Conservation (phyloP, 176 grass and related monocot genomes). For the Triticum dicoccoides region DNA sequence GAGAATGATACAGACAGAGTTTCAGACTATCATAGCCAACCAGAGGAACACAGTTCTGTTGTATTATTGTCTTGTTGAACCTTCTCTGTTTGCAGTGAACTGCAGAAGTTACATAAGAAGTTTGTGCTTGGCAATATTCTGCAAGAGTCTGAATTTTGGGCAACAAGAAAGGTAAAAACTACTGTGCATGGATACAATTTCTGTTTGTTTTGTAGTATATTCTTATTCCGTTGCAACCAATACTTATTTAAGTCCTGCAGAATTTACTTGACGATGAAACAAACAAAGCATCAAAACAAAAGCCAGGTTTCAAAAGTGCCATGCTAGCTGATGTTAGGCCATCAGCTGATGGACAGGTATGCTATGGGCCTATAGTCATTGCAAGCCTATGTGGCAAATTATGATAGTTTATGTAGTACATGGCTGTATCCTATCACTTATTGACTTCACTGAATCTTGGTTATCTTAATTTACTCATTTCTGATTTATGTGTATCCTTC, state of each 20-base stretch:
- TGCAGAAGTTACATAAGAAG: conserved; percentile 94
- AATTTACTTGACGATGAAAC: conserved; percentile 83
- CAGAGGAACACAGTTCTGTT: not conserved
- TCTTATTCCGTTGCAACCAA: conserved; percentile 3
- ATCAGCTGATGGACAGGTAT: conserved; percentile 90
- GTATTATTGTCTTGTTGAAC: conserved; percentile 10
- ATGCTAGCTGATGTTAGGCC: conserved; percentile 93
- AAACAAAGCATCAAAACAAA: conserved; percentile 68
- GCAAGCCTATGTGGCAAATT: not conserved
- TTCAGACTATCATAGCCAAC: not conserved
- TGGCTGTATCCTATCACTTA: conserved; percentile 12
- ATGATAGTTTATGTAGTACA: conserved; percentile 11
- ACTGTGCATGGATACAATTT: not conserved
- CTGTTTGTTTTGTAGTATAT: conserved; percentile 11
- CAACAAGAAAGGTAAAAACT: conserved; percentile 78
- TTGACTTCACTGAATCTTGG: conserved; percentile 9
- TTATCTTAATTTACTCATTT: conserved; percentile 34
- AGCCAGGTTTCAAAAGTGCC: conserved; percentile 82
- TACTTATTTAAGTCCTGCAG: conserved; percentile 44
- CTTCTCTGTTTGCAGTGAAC: conserved; percentile 53
- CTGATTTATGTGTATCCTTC: conserved; percentile 24
- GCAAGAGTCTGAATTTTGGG: conserved; percentile 95
- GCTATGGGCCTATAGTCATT: conserved; percentile 27
- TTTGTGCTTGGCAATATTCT: conserved; percentile 83
- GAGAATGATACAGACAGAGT: not conserved